phyloP scores from a whole-genome alignment of 2,329 filamentous ascomycete genomes.

The Sclerotiophoma versabilis region DNA sequence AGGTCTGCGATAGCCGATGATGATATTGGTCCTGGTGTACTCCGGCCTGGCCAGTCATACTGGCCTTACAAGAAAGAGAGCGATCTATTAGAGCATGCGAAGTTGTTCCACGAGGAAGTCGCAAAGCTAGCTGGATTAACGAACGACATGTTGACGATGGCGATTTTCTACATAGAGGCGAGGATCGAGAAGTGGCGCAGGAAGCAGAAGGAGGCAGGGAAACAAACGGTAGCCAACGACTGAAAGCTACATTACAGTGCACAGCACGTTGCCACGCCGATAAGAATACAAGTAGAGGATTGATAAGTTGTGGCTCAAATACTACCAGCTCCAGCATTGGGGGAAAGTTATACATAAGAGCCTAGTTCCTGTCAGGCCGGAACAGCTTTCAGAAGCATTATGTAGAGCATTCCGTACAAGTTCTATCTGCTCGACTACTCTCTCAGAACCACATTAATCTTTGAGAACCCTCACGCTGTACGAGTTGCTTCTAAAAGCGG shows the following conservation, averaged over 20 bases:
- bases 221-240: neutral
- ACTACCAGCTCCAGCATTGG: too few species aligned
- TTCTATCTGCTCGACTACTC: too few species aligned
- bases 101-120: constrained; percentile 59
- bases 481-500: too few species aligned
- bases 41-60: constrained; percentile 60
- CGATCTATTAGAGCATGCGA: constrained; percentile 56
- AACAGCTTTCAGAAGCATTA: too few species aligned
- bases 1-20: constrained; percentile 49
- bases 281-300: neutral
- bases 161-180: constrained; percentile 59
- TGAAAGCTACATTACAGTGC: neutral
- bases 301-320: neutral
- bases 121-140: constrained; percentile 60
- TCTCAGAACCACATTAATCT: too few species aligned
- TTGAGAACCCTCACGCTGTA: too few species aligned
- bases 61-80: constrained; percentile 56
- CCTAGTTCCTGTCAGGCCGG: too few species aligned
- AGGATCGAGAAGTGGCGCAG: constrained; percentile 37
- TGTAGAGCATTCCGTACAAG: too few species aligned
- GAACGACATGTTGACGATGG: constrained; percentile 58
- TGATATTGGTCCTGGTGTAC: constrained; percentile 29
- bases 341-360: too few species aligned
- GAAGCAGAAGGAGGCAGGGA: constrained; percentile 13
- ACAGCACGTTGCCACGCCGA: too few species aligned